A percentile compares a stretch with the other conserved stretches of the same genome.
phyloP scores from a whole-genome alignment of 345 rosid species.

The Eucalyptus marginata region DNA sequence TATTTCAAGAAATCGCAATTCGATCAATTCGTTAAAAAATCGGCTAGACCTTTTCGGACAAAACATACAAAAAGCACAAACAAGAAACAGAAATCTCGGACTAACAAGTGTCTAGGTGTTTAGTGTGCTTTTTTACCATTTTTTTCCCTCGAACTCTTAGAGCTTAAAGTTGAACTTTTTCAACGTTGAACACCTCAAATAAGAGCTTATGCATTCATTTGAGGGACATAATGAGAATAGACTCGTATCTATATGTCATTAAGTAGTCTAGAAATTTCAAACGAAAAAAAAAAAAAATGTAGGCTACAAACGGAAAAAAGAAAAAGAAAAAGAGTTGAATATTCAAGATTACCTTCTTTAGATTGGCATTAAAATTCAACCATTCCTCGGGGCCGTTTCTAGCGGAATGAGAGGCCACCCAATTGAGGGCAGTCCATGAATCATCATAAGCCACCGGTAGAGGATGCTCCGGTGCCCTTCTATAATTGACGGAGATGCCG shows the following conservation, averaged over 20 bases:
- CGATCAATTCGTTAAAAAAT: neutral
- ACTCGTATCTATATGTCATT: neutral
- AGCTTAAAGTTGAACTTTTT: neutral
- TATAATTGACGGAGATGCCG: constrained; percentile 17
- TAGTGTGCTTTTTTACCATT: neutral
- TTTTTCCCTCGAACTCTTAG: neutral
- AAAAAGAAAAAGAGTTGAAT: neutral
- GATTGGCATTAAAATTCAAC: constrained; percentile 7
- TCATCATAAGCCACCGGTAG: constrained; percentile 27
- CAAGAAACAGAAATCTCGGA: neutral
- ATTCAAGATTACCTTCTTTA: neutral
- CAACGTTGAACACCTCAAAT: no score
- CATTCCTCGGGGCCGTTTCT: constrained; percentile 16
- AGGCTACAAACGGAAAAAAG: neutral
- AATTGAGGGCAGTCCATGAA: constrained; percentile 24
- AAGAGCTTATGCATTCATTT: neutral
- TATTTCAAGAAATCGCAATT: neutral
- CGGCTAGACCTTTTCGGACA: neutral
- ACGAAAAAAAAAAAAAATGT: no score
- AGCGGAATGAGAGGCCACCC: constrained; percentile 17
- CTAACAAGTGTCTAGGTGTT: neutral
- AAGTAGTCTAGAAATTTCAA: neutral
- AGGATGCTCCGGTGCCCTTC: constrained; percentile 26
- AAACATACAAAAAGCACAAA: neutral
- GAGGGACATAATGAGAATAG: neutral